Base-by-base conservation (phyloP, 169 alveolate species). In the Pseudocohnilembus persalinus region DNA sequence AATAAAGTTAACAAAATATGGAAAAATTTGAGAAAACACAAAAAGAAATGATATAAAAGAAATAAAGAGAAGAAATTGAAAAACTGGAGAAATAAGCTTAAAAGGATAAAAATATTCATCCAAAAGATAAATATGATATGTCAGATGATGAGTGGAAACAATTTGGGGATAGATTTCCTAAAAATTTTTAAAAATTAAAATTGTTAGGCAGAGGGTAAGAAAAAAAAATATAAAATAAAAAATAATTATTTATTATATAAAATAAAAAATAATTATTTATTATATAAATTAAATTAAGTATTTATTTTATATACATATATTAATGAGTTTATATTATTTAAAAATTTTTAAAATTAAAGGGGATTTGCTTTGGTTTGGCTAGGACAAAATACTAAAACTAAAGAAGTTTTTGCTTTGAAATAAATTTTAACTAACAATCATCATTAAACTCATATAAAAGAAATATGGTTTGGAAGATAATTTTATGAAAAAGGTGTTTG, bases 371-470 rank as follows among this genome's bases (percentile, higher is more conserved):
- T 85, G 15, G 89, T 85, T 0, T 85, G 89, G 89, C 31, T 85
- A 28, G 89, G 89, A 27, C 82, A 85, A 31, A 75, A 85, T 73
- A 85, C 73, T 35, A 76, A 73, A 63, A 78, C 89, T 20, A 85
- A 85, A 49, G 82, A 85, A 73, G 78, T 77, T 29, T 85, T 78
- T 85, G 89, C 89, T 27, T 72, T 85, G 26, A 85, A 85, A 73
- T 74, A 85, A 30, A 85, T 85, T 26, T 64, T 78, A 34, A 77
- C 85, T 27, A 85, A 75, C 31, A 85, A 85, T 31, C 76, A 84
- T 79, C 89, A 85, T 74, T 73, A 85, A 63, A 77, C 89, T 28
- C 89, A 85, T 31, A 85, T 85, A 77, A 85, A 85, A 31, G 89
- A 85, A 74, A 85, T 85, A 0, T 78, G 85, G 89, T 85, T 85